Percentiles rank a stretch among this genome's conserved stretches.
phyloP scores from a whole-genome alignment of 805 yeast species.

The Candida loeiensis region DNA sequence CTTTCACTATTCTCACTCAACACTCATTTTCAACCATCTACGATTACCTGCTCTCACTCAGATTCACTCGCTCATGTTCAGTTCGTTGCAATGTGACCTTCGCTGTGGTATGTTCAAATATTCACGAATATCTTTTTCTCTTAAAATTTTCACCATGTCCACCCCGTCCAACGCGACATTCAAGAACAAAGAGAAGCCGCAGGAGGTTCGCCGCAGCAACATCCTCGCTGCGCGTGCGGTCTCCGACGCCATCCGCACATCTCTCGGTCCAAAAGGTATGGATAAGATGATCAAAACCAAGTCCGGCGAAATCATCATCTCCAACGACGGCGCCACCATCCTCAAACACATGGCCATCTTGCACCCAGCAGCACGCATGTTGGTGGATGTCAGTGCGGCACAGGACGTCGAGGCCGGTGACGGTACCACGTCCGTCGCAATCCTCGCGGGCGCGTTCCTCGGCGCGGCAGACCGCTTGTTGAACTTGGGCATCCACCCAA shows the following conservation, averaged over 20 bases:
- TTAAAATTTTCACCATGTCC: not conserved
- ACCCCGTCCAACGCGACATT: conserved; percentile 79
- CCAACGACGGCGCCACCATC: conserved; percentile 98
- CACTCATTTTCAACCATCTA: not conserved
- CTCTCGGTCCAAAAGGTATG: conserved; percentile 99
- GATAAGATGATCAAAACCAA: conserved; percentile 98
- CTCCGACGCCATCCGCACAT: conserved; percentile 91
- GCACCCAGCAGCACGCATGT: conserved; percentile 98
- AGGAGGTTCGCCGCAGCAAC: conserved; percentile 85
- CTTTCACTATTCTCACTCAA: not conserved
- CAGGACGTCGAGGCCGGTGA: conserved; percentile 99
- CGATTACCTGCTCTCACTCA: not conserved
- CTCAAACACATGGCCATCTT: conserved; percentile 95
- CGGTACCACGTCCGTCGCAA: conserved; percentile 97
- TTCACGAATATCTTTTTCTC: not conserved
- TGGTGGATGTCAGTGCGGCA: conserved; percentile 93
- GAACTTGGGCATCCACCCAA: conserved; percentile 91
- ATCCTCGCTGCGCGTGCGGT: conserved; percentile 92
- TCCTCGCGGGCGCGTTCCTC: conserved; percentile 86
- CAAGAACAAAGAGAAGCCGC: conserved; percentile 91
- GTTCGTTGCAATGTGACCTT: no score
- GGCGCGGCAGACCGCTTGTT: conserved; percentile 93
- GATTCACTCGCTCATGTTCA: not conserved
- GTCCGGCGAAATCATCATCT: conserved; percentile 86
- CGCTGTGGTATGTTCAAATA: no score